Evolutionary conservation across 345 rosid genomes (phyloP), one percentile per base, ranked within the genome.

Genomic region (Salix arbutifolia): DNA sequence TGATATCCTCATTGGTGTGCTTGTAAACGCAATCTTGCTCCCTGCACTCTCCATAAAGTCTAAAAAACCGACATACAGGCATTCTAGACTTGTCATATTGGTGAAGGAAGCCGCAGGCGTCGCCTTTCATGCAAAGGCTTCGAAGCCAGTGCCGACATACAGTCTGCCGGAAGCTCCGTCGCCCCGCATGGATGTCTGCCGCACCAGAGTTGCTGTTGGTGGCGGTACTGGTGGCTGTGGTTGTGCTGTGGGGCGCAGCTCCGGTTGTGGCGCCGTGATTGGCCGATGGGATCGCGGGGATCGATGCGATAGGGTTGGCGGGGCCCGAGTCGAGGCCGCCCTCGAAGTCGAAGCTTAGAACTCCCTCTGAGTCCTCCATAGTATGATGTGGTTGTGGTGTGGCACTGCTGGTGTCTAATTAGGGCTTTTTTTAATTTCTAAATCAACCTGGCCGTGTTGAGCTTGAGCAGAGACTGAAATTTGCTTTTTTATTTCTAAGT

Each of bases 91-190:
- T 96, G 35, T 96, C 99, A 79, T 87, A 96, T 89, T 94, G 98
- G 61, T 96, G 99, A 17, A 96, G 97, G 84, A 96, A 96, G 52
- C 97, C 98, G 76, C 97, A 96, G 75, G 95, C 97, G 69, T 96
- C 99, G 37, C 99, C 99, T 82, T 96, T 96, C 99, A 94, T 94
- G 77, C 99, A 96, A 40, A 96, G 91, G 76, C 99, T 89, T 48
- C 99, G 91, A 48, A 96, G 93, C 98, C 99, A 96, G 86, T 96
- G 99, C 79, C 97, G 88, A 80, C 99, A 96, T 9, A 96, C 99
- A 21, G 99, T 96, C 85, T 96, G 98, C 60, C 99, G 86, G 88
- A 90, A 96, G 85, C 99, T 96, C 85, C 97, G 70, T 70, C 99
- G 72, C 21, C 97, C 97, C 0, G 82, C 40, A 60, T 70, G 80